Base-by-base conservation (phyloP, 139 green algal species). In the Limnomonas spitsbergensis region DNA sequence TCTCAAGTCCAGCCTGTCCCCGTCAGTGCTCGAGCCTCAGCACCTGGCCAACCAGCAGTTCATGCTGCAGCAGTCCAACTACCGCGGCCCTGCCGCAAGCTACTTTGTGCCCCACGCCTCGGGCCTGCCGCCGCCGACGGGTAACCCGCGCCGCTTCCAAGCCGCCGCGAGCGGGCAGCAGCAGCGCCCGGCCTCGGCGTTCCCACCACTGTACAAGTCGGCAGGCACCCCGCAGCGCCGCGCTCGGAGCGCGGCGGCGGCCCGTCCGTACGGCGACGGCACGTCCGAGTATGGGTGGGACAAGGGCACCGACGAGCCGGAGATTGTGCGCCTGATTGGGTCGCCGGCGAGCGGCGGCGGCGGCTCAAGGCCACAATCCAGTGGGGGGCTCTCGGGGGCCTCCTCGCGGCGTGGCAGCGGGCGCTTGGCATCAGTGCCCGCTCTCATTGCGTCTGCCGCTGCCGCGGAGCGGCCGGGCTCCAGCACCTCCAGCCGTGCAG, bases 21-120 rank as follows among this genome's bases (percentile, higher is more conserved):
- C 47, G 20, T 14, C 14, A 29, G 47, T 61, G 47, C 34, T 56
- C 26, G 31, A 76, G 3, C 31, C 38, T 2, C 3, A 61, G 3
- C 29, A 76, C 39, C 20, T 53, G 26, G 27, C 53, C 38, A 76
- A 42, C 36, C 31, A 54, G 31, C 38, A 35, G 70, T 40, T 56
- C 35, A 31, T 37, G 27, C 3, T 29, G n/a, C 36, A 61, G 3
- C 70, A 76, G 35, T 40, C 70, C 70, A 3, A 61, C 38, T 61
- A 61, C 70, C 24, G 66, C 26, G 66, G 66, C 66, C 66, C 66
- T 72, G 66, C 47, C 20, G 20, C 34, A 32, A 47, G 67, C 67
- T 47, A 74, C 26, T 61, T 29, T 20, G 47, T 61, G 20, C 47
- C 47, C 20, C 14, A 14, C 47, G 20, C 47, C 20, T 14, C 47